These are phyloP conservation scores for Populus alba DNA, from an alignment of 345 rosid species.

Conservation along the genomic window DNA sequence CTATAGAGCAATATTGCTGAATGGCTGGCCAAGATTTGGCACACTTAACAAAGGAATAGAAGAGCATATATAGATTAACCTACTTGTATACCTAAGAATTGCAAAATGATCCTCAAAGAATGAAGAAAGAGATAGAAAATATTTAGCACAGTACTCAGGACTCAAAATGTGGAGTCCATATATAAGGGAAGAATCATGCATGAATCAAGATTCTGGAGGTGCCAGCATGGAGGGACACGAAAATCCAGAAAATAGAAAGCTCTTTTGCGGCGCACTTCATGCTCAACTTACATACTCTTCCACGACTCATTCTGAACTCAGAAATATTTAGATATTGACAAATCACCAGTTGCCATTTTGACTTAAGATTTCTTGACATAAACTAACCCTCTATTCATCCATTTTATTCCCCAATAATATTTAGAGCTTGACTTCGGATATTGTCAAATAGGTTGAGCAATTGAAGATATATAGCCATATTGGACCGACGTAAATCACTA, in stretches of 20 bases:
- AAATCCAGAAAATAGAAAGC: slow-evolving; percentile 18
- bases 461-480: too few relatives aligned
- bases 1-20: too few relatives aligned
- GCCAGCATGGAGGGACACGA: slow-evolving; percentile 17
- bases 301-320: slow-evolving; percentile 11
- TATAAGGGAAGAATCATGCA: neutral
- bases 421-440: too few relatives aligned
- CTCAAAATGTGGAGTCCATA: neutral
- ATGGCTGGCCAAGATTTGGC: too few relatives aligned
- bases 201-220: neutral
- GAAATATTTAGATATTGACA: neutral
- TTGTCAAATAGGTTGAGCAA: too few relatives aligned
- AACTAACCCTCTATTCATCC: neutral
- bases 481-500: too few relatives aligned
- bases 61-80: neutral
- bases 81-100: neutral
- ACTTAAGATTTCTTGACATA: slow-evolving; percentile 8
- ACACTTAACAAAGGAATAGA: neutral
- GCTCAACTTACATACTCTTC: slow-evolving; percentile 22
- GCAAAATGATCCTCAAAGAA: neutral
- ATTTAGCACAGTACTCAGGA: neutral
- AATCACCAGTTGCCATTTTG: slow-evolving; percentile 8
- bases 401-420: too few relatives aligned
- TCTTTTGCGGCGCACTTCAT: slow-evolving; percentile 53
- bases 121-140: neutral